Evolutionary conservation across 164 flowering plant genomes (phyloP).

Genomic region (Liquidambar formosana): DNA sequence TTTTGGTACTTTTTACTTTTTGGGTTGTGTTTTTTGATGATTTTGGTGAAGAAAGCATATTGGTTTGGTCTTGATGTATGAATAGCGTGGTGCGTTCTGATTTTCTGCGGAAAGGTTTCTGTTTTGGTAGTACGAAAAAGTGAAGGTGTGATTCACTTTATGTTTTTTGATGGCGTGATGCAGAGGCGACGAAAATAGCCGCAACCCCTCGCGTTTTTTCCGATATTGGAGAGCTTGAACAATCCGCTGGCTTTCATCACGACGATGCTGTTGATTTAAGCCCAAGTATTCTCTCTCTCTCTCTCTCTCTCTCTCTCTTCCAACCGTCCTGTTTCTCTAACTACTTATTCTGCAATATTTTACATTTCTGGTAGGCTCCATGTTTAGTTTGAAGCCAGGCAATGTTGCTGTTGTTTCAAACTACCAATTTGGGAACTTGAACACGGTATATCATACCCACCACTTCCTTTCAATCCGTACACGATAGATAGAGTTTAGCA

Average conservation of each 20-base stretch:
- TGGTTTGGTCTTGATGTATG: no score
- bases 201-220: constrained; percentile 37
- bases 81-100: neutral
- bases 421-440: constrained; percentile 44
- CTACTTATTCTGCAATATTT: constrained; percentile 2
- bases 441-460: constrained; percentile 33
- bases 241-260: constrained; percentile 48
- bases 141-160: neutral
- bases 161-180: constrained; percentile 7
- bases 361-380: constrained; percentile 28
- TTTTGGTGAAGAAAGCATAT: no score
- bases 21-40: neutral
- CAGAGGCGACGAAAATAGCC: constrained; percentile 44
- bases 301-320: constrained; percentile 9
- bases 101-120: neutral
- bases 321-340: constrained; percentile 5
- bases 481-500: neutral
- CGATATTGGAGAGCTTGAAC: constrained; percentile 64
- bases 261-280: constrained; percentile 66
- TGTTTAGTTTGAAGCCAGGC: constrained; percentile 35
- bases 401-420: constrained; percentile 29
- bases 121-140: neutral
- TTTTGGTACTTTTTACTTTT: neutral
- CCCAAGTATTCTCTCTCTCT: constrained; percentile 36
- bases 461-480: neutral